Conservation (phyloP, 768 basidiomycete species). For the Daedaleopsis sinensis region DNA sequence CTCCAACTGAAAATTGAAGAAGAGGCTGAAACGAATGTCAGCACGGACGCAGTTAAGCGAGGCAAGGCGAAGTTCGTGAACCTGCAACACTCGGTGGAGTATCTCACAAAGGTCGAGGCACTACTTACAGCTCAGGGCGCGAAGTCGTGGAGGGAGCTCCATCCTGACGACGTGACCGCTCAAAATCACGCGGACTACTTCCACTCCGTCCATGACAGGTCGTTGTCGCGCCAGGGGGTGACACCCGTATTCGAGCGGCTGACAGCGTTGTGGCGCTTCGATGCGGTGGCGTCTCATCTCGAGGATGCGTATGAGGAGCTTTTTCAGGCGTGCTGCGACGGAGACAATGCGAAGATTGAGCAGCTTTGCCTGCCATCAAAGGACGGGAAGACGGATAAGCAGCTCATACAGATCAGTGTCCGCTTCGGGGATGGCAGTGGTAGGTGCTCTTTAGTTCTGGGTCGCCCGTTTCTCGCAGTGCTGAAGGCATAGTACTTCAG, state of each 20-base stretch:
- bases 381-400: constrained; percentile 27
- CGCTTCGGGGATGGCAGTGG: constrained; percentile 24
- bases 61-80: not conserved
- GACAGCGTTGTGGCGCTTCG: not conserved
- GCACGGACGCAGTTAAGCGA: constrained; percentile 4
- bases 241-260: not conserved
- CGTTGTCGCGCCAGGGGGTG: no score
- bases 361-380: constrained; percentile 52
- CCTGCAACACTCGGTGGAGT: not conserved
- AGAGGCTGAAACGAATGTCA: not conserved
- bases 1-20: not conserved
- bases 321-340: constrained; percentile 56
- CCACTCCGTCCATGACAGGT: not conserved
- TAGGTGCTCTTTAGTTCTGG: constrained; percentile 11
- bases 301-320: constrained; percentile 50
- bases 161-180: constrained; percentile 30
- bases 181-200: not conserved
- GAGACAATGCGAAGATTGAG: constrained; percentile 53
- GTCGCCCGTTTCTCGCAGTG: not conserved
- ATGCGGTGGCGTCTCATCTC: not conserved
- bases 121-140: constrained; percentile 39
- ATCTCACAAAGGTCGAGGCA: constrained; percentile 38
- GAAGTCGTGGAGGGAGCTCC: constrained; percentile 46
- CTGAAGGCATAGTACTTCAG: not conserved
- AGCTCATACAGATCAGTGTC: constrained; percentile 50